Base-by-base conservation (phyloP, 805 yeast species). In the Candida patagonica region DNA sequence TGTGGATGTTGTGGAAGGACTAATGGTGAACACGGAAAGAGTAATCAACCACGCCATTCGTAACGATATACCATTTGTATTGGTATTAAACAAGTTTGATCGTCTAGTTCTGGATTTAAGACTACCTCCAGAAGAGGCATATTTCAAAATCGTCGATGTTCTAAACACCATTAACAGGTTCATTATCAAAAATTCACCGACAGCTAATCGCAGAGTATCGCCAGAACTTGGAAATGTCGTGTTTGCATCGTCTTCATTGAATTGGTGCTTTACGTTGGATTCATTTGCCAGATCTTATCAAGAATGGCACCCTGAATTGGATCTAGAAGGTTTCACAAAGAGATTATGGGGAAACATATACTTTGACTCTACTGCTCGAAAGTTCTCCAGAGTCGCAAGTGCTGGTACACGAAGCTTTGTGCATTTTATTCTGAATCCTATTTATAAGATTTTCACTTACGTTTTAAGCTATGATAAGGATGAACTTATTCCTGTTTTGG, bases 1-100 rank as follows among this genome's bases (percentile, higher is more conserved):
- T 1, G 66, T 89, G n/a, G 98, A 92, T 56, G 78, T 71, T 1
- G 78, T 86, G 1, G 96, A 89, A 56, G 96, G 97, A 0, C 55
- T 86, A 3, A 73, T 81, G 0, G 61, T 70, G n/a, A 66, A 74
- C 3, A 67, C 80, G 6, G 61, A 62, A 39, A 47, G 62, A 10
- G 59, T 76, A 0, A 62, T 87, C 2, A 65, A 71, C 27, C 70
- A 71, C 46, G 74, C 80, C 0, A 49, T 81, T 3, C 54, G 59
- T 26, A 64, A 68, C 12, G 66, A 74, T 24, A 52, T 77, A 2
- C 71, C 78, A 0, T 57, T 89, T 13, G 61, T 69, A 3, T 58
- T 88, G 16, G 73, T 84, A 4, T 45, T 92, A 4, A 88, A 84
- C 59, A 92, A 94, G 58, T 49, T 94, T 6, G 99, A 92, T 56